A percentile compares a stretch with the other conserved stretches of the same genome.
Evolutionary conservation across 805 yeast species (phyloP).

Genomic region (Lipomyces mesembrius): DNA sequence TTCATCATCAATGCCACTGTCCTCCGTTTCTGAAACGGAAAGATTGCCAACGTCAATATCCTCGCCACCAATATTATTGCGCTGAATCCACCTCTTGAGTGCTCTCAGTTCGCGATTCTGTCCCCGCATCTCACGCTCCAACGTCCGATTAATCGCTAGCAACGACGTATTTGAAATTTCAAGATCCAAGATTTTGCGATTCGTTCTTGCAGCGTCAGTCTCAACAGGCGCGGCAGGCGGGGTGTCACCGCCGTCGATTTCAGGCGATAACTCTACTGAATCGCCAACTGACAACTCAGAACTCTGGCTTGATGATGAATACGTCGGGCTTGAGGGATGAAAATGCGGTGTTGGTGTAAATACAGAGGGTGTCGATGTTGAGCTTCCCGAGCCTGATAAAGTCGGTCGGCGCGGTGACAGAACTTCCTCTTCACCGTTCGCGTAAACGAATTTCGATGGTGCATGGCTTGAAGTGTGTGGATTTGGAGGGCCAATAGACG

Average conservation of each 20-base stretch:
- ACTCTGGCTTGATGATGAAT: not conserved
- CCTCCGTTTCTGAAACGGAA: conserved; percentile 15
- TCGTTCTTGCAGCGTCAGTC: conserved; percentile 28
- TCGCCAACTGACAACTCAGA: not conserved
- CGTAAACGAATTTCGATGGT: conserved; percentile 32
- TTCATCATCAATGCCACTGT: conserved; percentile 14
- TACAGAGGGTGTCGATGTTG: not conserved
- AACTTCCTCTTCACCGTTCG: conserved; percentile 37
- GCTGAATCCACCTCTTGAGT: conserved; percentile 31
- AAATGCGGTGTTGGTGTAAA: not conserved
- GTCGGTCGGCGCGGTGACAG: conserved; percentile 22
- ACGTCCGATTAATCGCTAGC: conserved; percentile 40
- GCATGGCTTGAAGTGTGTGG: not conserved
- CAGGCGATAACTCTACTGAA: not conserved
- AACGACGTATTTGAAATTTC: conserved; percentile 44
- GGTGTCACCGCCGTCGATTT: not conserved
- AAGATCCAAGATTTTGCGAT: conserved; percentile 42
- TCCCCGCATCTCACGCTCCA: conserved; percentile 39
- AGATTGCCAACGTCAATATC: conserved; percentile 5
- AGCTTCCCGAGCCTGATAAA: not conserved
- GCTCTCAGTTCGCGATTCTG: conserved; percentile 38
- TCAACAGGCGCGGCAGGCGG: not conserved
- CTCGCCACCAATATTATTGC: not conserved
- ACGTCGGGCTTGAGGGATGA: conserved; percentile 2
- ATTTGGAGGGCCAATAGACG: conserved; percentile 1